These are phyloP conservation scores for Globomyces pollinis-pini DNA, from an alignment of 192 early-diverging fungal genomes.

Conservation along the genomic window DNA sequence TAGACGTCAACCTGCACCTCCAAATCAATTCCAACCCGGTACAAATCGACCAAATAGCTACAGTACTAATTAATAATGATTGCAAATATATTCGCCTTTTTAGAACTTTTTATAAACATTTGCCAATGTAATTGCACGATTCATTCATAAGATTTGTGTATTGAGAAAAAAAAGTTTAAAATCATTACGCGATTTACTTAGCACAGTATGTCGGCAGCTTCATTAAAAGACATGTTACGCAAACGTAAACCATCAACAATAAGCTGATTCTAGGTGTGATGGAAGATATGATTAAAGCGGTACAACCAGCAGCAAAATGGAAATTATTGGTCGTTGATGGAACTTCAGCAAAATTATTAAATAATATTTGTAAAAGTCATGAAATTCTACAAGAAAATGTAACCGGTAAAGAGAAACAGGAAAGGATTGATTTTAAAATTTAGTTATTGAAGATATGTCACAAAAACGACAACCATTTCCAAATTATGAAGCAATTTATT, in stretches of 20 bases:
- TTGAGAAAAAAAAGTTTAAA: no score
- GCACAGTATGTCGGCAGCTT: no score
- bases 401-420: constrained; percentile 43
- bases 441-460: constrained; percentile 44
- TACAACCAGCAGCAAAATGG: constrained; percentile 67
- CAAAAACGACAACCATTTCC: constrained; percentile 42
- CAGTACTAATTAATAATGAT: no score
- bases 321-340: constrained; percentile 79
- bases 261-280: constrained; percentile 23
- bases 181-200: no score
- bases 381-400: constrained; percentile 72
- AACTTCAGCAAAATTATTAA: constrained; percentile 62
- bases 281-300: constrained; percentile 67
- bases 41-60: no score
- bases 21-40: no score
- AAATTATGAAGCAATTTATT: constrained; percentile 48
- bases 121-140: no score
- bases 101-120: no score
- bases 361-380: constrained; percentile 68
- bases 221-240: neutral
- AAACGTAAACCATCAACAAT: neutral
- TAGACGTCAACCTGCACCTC: no score
- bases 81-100: no score
- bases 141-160: no score
- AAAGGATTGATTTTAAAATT: neutral